Evolutionary conservation across 179 eudicot species (phyloP), one percentile per base, ranked within the genome.

Genomic region (Silene noctiflora): DNA sequence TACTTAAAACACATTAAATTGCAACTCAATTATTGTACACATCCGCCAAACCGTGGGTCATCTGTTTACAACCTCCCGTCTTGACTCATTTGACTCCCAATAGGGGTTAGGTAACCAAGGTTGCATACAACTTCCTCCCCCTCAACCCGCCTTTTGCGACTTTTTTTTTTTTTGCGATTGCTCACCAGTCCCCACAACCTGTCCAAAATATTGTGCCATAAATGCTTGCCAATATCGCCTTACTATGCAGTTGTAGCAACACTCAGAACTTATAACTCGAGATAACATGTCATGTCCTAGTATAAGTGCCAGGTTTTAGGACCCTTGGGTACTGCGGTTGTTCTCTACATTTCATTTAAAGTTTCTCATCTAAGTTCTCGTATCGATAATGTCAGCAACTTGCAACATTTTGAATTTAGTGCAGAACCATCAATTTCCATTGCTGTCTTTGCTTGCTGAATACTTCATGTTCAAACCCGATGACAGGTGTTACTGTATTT

Each of bases 401-500:
- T 35, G 42, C 42, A 35, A 7, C 42, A 35, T 5, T 35, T 59
- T 11, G 22, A 17, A 17, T 31, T 33, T 16, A 19, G 16, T 35
- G 16, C 39, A 35, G 71, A 35, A 68, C 17, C 27, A 39, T 68
- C 55, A 39, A 39, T 2, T 0, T 68, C 55, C 19, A 19, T 20
- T 10, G 56, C 25, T 39, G 11, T 13, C 2, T 51, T 51, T 51
- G 58, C n/a, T 12, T 51, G 6, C 21, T 39, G 46, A 17, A 10
- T 31, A 17, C 0, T 16, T n/a, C 39, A 64, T 21, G 60, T 19
- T 29, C 56, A 64, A 22, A 42, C 74, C 12, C 53, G 53, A 60
- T 69, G 63, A 60, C 87, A 94, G 98, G 97, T 94, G 97, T 73
- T 88, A 92, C 71, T 94, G 97, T 83, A 92, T 94, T 46, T 76